phyloP scores from a whole-genome alignment of 495 filamentous ascomycete genomes.

The Penicillium chermesinum region DNA sequence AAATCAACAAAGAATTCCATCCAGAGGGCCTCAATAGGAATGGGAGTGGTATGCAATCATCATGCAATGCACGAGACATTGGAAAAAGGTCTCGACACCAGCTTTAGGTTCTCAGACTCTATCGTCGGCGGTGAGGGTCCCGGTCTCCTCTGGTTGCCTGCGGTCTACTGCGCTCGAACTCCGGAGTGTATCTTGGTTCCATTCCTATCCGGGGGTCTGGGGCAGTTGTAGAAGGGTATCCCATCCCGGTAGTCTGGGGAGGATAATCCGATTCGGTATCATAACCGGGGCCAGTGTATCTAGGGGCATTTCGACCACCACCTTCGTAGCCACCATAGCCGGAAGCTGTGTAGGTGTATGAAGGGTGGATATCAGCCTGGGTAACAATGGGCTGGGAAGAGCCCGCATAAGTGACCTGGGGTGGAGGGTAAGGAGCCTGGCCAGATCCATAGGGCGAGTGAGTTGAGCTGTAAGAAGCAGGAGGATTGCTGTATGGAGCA shows the following conservation, averaged over 20 bases:
- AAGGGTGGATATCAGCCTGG: constrained; percentile 34
- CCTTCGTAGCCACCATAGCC: constrained; percentile 36
- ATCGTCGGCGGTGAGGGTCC: constrained; percentile 40
- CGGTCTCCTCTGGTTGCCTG: constrained; percentile 36
- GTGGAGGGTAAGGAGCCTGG: constrained; percentile 33
- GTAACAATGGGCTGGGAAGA: constrained; percentile 35
- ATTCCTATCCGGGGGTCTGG: constrained; percentile 46
- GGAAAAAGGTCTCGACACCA: constrained; percentile 1
- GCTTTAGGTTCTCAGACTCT: constrained; percentile 15
- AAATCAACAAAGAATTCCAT: constrained; percentile 10
- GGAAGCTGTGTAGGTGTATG: constrained; percentile 40
- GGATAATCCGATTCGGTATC: constrained; percentile 43
- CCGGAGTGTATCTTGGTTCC: constrained; percentile 46
- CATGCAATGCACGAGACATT: constrained; percentile 17
- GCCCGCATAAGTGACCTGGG: constrained; percentile 36
- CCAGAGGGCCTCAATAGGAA: constrained; percentile 14
- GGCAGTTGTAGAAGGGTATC: constrained; percentile 42
- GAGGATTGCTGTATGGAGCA: constrained; percentile 29
- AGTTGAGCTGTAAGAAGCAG: constrained; percentile 34
- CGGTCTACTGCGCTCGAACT: constrained; percentile 43
- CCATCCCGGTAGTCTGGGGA: constrained; percentile 40
- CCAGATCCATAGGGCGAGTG: constrained; percentile 37
- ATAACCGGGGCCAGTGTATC: constrained; percentile 45
- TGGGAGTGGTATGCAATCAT: constrained; percentile 11
- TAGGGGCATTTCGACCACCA: constrained; percentile 40